phyloP scores from a whole-genome alignment of 768 basidiomycete species.

The Rhizopogon roseolus region DNA sequence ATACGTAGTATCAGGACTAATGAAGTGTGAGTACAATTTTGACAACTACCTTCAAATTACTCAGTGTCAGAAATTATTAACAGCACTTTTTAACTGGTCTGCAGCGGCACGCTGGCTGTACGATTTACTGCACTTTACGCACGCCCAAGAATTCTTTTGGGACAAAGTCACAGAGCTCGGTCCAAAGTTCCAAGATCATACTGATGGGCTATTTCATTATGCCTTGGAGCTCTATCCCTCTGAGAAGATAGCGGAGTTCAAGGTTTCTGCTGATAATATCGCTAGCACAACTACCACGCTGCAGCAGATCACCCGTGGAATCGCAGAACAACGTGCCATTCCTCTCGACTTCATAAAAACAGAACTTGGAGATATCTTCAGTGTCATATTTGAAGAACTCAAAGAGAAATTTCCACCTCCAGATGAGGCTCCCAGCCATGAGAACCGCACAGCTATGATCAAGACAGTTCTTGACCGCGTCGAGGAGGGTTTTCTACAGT shows the following conservation, averaged over 20 bases:
- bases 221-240: neutral
- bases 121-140: neutral
- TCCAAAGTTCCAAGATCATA: neutral
- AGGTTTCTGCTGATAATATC: neutral
- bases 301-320: neutral
- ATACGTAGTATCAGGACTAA: neutral
- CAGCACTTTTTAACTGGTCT: neutral
- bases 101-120: neutral
- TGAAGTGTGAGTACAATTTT: neutral
- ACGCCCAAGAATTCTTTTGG: too few species aligned
- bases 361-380: conserved; percentile 10
- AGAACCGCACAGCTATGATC: conserved; percentile 18
- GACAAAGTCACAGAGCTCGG: too few species aligned
- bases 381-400: conserved; percentile 19
- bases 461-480: conserved; percentile 16
- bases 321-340: neutral
- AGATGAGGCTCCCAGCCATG: conserved; percentile 25
- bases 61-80: neutral
- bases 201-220: neutral
- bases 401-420: conserved; percentile 23
- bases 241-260: neutral
- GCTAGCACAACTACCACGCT: neutral
- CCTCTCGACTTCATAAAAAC: conserved; percentile 12
- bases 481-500: conserved; percentile 20
- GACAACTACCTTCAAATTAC: neutral